Percentiles rank a stretch among this genome's conserved stretches.
phyloP scores from a whole-genome alignment of 2,329 filamentous ascomycete genomes.

The Epicoccum sorghinum region DNA sequence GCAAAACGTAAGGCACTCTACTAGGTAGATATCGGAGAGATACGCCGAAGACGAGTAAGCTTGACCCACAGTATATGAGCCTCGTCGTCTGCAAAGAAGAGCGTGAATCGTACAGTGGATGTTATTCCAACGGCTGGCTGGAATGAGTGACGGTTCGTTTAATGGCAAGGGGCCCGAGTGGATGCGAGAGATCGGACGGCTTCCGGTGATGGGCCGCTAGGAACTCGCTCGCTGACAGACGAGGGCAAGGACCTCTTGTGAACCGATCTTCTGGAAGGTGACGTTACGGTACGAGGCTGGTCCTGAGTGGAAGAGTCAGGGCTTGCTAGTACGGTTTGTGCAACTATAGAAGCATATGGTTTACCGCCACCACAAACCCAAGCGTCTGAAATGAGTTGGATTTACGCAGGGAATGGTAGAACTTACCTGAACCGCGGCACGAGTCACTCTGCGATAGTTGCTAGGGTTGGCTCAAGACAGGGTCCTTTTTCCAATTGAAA shows the following conservation, averaged over 20 bases:
- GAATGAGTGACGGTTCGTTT: slow-evolving; percentile 24
- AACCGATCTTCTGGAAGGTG: slow-evolving; percentile 26
- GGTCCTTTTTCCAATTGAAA: slow-evolving; percentile 10
- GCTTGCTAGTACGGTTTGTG: slow-evolving; percentile 28
- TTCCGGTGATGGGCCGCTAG: slow-evolving; percentile 25
- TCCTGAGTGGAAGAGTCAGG: slow-evolving; percentile 26
- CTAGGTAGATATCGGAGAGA: slow-evolving; percentile 21
- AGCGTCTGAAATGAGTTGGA: slow-evolving; percentile 28
- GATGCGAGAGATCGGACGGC: slow-evolving; percentile 20
- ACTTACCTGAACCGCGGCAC: slow-evolving; percentile 25
- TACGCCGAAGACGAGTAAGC: slow-evolving; percentile 18
- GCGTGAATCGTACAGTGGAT: slow-evolving; percentile 25
- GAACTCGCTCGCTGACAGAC: slow-evolving; percentile 13
- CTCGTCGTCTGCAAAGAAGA: slow-evolving; percentile 11
- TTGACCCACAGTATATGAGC: slow-evolving; percentile 10
- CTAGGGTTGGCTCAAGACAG: slow-evolving; percentile 15
- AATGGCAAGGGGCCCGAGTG: slow-evolving; percentile 26
- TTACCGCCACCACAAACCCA: slow-evolving; percentile 8
- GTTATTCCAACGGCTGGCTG: slow-evolving; percentile 26
- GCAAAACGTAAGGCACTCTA: slow-evolving; percentile 21
- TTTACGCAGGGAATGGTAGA: slow-evolving; percentile 25
- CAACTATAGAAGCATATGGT: slow-evolving; percentile 23
- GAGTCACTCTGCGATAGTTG: slow-evolving; percentile 25
- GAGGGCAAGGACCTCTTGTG: slow-evolving; percentile 19
- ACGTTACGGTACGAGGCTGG: slow-evolving; percentile 38